Evolutionary conservation across 2,329 filamentous ascomycete genomes (phyloP), one percentile per base, ranked within the genome.

Genomic region (Aspergillus fructus): DNA sequence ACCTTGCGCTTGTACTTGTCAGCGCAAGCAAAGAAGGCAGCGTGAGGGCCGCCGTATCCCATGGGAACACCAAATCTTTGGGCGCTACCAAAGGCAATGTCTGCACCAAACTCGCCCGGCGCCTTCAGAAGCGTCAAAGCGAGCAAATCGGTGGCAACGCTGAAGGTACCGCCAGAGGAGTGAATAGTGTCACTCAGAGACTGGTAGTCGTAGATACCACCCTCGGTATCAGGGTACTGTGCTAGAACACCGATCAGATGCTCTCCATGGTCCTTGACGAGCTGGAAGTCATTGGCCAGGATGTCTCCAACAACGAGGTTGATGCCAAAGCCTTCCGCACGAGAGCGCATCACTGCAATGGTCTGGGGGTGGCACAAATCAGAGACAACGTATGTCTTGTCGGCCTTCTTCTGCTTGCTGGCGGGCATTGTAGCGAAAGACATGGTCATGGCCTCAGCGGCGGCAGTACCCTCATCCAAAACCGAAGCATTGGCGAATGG

Each of bases 1-100:
- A 97, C 93, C 78, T 96, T 96, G 59, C 93, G 85, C 85, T 97
- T 97, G 78, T 93, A 87, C 76, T 93, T 91, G 49, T 97, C 93
- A 54, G 86, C 86, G 54, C 93, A 92, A 19, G 93, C 90, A 73
- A 97, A 97, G 83, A 97, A 97, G 17, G 93, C 93, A 24, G 93
- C 93, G 70, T 97, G 93, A n/a, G 93, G 93, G 19, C 93, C 93
- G 68, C 93, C 93, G 66, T 88, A 96, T 49, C 93, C 93, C 71
- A 97, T 86, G 2, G 93, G 93, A 12, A 97, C 90, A 73, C 93
- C 93, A 60, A 97, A 89, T 58, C 93, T 83, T 78, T 97, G 93
- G 15, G 93, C 88, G 69, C 89, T 96, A 64, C 93, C 93, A 71
- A 97, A 96, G 5, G 93, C 93, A 66, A 97, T 91, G 71, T 97